These are phyloP conservation scores for Candida taoyuanica DNA, from an alignment of 805 yeast species.

Conservation along the genomic window DNA sequence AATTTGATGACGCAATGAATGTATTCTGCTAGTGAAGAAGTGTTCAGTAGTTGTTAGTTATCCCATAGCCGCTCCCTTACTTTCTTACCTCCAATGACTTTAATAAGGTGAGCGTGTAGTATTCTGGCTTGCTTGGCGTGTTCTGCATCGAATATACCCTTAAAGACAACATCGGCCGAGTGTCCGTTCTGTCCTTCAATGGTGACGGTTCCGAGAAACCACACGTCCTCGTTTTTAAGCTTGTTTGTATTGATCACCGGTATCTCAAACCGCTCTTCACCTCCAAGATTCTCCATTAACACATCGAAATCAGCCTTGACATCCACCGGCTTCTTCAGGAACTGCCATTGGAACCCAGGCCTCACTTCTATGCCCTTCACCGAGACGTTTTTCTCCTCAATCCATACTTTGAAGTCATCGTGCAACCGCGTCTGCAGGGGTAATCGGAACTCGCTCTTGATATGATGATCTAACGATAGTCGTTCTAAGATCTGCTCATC, in stretches of 20 bases:
- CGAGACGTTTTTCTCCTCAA: conserved; percentile 18
- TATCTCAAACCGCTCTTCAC: conserved; percentile 19
- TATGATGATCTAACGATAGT: conserved; percentile 16
- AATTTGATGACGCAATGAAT: too few species aligned
- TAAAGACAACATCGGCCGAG: conserved; percentile 19
- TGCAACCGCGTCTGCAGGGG: conserved; percentile 18
- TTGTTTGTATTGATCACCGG: conserved; percentile 19
- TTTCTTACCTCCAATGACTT: conserved; percentile 16
- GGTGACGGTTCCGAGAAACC: conserved; percentile 20
- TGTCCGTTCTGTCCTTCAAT: conserved; percentile 18
- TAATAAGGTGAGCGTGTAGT: conserved; percentile 17
- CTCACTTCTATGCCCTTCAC: conserved; percentile 23
- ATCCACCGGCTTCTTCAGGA: conserved; percentile 18
- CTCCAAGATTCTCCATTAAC: conserved; percentile 23
- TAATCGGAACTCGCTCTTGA: conserved; percentile 19
- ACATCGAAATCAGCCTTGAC: conserved; percentile 15
- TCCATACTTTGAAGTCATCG: conserved; percentile 23
- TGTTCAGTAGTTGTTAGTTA: background rate
- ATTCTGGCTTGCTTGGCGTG: conserved; percentile 26
- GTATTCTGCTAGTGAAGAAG: too few species aligned
- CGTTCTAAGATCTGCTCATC: conserved; percentile 25
- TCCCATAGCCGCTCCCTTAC: conserved; percentile 21
- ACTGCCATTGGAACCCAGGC: conserved; percentile 17
- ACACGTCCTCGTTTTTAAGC: conserved; percentile 14
- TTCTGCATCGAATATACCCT: conserved; percentile 25